These are phyloP conservation scores for Articulospora tetracladia DNA, from an alignment of 495 filamentous ascomycete genomes.

Conservation along the genomic window DNA sequence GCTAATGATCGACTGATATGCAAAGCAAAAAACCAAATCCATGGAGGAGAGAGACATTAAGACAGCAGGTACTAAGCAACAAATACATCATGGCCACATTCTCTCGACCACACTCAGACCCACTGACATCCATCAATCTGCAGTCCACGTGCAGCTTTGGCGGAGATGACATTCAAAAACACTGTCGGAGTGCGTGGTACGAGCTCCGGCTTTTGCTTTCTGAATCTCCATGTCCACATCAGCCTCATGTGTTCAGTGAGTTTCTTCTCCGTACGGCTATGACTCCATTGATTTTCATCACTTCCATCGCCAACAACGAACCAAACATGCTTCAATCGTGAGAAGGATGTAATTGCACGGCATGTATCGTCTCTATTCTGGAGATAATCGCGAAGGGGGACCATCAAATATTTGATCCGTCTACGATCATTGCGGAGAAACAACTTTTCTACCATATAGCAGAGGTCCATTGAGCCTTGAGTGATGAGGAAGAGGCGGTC, in stretches of 20 bases:
- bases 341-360: background rate
- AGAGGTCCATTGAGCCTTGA: background rate
- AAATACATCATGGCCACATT: no score
- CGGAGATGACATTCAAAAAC: background rate
- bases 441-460: background rate
- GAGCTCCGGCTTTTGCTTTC: background rate
- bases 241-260: background rate
- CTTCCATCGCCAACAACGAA: background rate
- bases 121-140: no score
- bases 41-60: no score
- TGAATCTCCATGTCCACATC: background rate
- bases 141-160: background rate
- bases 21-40: no score
- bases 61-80: no score
- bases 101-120: no score
- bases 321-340: background rate
- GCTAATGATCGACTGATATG: no score
- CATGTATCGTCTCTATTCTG: background rate
- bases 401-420: background rate
- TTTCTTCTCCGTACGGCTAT: background rate
- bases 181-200: background rate
- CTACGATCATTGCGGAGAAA: background rate
- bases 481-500: slow-evolving; percentile 15
- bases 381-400: slow-evolving; percentile 9
- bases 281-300: background rate